Conservation (phyloP, 108 stramenopile species). For the Pseudonitzschia multiseries region DNA sequence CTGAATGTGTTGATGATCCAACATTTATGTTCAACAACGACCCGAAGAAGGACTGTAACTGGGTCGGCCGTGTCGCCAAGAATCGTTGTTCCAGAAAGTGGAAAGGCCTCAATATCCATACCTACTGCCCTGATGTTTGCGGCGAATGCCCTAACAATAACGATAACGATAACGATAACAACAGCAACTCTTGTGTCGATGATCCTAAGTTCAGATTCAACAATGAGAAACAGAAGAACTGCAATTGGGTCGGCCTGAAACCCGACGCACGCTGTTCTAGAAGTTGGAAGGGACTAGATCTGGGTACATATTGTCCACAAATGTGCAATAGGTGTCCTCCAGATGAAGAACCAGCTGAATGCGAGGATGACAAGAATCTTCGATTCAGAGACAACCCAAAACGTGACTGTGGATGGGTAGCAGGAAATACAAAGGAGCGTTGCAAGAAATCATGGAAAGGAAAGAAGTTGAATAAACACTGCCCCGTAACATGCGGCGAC, state of each 20-base stretch:
- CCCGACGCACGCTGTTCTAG: neutral
- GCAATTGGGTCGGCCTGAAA: neutral
- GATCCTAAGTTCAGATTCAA: neutral
- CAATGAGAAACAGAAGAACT: conserved; percentile 1
- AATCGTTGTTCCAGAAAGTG: neutral
- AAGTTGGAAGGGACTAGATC: neutral
- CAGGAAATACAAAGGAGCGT: neutral
- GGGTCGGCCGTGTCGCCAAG: neutral
- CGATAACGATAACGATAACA: neutral
- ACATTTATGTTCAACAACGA: neutral
- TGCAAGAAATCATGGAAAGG: conserved; percentile 4
- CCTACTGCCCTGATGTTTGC: neutral
- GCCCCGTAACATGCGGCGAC: neutral
- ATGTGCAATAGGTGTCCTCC: neutral
- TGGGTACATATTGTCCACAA: neutral
- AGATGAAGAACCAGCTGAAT: neutral
- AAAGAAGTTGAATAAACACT: neutral
- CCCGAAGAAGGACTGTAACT: neutral
- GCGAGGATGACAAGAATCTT: neutral
- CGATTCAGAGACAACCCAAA: neutral
- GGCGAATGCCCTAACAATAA: neutral
- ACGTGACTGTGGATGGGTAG: neutral
- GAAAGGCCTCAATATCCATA: neutral
- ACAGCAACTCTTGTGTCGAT: neutral
- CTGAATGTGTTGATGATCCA: neutral